Evolutionary conservation across 129 eudicot species (phyloP), one percentile per base, ranked within the genome.

Genomic region (Helichrysum umbraculigerum): DNA sequence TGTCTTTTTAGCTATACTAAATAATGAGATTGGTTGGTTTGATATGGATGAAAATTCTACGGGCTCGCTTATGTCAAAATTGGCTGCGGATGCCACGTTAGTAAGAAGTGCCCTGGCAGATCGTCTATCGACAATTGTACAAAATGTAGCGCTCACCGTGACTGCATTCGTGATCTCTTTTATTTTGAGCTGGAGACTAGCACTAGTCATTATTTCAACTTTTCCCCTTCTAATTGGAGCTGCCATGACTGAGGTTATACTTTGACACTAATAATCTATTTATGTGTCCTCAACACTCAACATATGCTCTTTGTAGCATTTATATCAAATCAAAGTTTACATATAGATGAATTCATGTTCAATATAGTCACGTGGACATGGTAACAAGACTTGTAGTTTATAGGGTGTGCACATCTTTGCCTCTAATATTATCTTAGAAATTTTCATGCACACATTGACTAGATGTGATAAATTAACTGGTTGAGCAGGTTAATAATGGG

Each of bases 51-150:
- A 89, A 77, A 92, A 87, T 62, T 84, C 88, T 42, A 90, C 87
- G 25, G 96, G 98, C 7, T 85, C 93, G 2, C 85, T 92, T 76
- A 33, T 84, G 52, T 87, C 96, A 33, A 92, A 89, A 76, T 79
- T 92, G 71, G 93, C 97, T 10, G 94, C 97, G 2, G 96, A 92
- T 79, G 97, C 96, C 9, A 89, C 97, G 17, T 72, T 92, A 68
- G 97, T 92, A 50, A 76, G 96, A 54, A 92, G 91, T 58, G 90
- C 96, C 37, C 75, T 92, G 66, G 98, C 92, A 1, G 98, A 92
- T 78, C 88, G 93, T 11, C 67, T 92, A 77, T 89, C 98, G 35
- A 89, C 96, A 51, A 51, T 87, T 22, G 85, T 92, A 33, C 98
- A 92, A 74, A 92, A 92, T 58, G 64, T 84, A 21, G 78, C 98